phyloP scores from a whole-genome alignment of 2,329 filamentous ascomycete species.

The Epichloe amarillans region DNA sequence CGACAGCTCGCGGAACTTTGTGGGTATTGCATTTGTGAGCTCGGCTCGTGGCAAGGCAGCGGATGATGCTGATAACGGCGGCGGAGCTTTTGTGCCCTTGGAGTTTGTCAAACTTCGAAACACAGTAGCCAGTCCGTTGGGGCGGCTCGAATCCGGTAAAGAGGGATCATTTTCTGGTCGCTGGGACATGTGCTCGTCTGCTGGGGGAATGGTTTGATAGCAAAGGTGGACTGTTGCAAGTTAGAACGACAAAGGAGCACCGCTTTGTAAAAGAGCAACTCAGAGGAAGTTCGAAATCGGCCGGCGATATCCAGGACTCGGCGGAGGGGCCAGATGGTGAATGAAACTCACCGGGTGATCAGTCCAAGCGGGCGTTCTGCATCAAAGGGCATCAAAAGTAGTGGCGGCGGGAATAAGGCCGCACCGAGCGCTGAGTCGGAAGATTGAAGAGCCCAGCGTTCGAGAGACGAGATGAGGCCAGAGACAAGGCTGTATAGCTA shows the following conservation, averaged over 20 bases:
- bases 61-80: slow-evolving; percentile 26
- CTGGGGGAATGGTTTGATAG: slow-evolving; percentile 4
- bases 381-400: neutral
- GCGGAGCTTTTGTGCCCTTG: slow-evolving; percentile 38
- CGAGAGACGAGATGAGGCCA: neutral
- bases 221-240: slow-evolving; percentile 3
- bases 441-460: neutral
- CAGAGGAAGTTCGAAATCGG: neutral
- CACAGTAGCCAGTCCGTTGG: slow-evolving; percentile 47
- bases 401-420: neutral
- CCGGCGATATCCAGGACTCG: neutral
- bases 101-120: slow-evolving; percentile 48
- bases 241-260: neutral
- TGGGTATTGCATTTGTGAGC: slow-evolving; percentile 29
- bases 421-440: neutral
- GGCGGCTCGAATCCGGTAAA: slow-evolving; percentile 40
- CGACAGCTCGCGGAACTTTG: slow-evolving; percentile 30
- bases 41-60: slow-evolving; percentile 29
- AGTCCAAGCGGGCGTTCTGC: neutral
- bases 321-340: neutral
- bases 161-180: slow-evolving; percentile 42
- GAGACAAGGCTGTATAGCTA: neutral
- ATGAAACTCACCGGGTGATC: slow-evolving; percentile 1
- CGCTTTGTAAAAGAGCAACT: neutral
- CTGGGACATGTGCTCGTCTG: slow-evolving; percentile 44